phyloP scores from a whole-genome alignment of 148 eudicot species.

The Camellia japonica region DNA sequence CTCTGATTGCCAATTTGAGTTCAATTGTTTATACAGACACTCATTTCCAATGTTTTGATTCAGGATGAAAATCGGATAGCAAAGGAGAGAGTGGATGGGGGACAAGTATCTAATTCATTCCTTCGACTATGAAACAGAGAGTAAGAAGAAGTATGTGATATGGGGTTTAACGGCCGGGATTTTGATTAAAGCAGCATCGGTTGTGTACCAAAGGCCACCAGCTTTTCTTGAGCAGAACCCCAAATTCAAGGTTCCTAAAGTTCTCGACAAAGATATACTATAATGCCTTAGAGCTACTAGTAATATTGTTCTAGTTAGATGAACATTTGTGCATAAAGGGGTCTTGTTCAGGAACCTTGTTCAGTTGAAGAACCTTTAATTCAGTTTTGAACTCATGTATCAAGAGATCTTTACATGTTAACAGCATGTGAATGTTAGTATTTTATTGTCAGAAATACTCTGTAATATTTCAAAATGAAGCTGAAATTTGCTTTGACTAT shows the following conservation, averaged over 20 bases:
- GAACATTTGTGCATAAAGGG: too few species aligned
- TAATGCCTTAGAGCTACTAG: conserved; percentile 36
- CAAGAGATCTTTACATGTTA: too few species aligned
- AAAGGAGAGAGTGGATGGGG: conserved; percentile 29
- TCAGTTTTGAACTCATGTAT: too few species aligned
- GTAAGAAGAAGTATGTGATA: conserved; percentile 48
- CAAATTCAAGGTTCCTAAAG: conserved; percentile 49
- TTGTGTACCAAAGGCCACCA: conserved; percentile 68
- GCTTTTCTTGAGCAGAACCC: conserved; percentile 66
- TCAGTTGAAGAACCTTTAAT: too few species aligned
- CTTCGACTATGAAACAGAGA: conserved; percentile 32
- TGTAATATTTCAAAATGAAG: too few species aligned
- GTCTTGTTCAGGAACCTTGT: too few species aligned
- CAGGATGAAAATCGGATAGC: conserved; percentile 72
- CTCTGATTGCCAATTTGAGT: neutral
- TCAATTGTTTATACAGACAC: neutral
- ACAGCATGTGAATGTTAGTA: too few species aligned
- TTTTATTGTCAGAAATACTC: too few species aligned
- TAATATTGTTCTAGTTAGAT: too few species aligned
- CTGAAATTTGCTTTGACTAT: too few species aligned
- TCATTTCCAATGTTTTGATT: conserved; percentile 12
- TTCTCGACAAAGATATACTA: conserved; percentile 35
- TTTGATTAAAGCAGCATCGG: conserved; percentile 78
- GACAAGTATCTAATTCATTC: conserved; percentile 18
- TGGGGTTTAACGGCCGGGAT: conserved; percentile 90